phyloP scores from a whole-genome alignment of 768 basidiomycete genomes.

The Lactarius tabidus region DNA sequence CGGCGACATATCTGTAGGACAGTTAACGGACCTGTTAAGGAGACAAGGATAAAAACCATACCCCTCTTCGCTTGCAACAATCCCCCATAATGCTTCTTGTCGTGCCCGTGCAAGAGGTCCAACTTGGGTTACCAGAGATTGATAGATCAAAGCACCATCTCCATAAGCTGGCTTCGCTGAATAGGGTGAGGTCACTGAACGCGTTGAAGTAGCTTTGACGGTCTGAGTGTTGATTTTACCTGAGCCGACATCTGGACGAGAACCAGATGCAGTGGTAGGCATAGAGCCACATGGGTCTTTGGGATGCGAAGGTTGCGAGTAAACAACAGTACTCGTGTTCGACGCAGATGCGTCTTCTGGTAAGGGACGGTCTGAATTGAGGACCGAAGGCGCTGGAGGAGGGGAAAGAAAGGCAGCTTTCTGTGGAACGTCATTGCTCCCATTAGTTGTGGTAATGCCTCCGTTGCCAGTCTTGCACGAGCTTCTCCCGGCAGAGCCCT shows the following conservation, averaged over 20 bases:
- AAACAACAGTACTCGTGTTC: conserved; percentile 65
- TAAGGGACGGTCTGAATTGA: conserved; percentile 46
- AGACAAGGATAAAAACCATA: conserved; percentile 36
- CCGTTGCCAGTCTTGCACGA: conserved; percentile 41
- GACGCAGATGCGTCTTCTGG: conserved; percentile 43
- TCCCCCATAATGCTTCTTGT: conserved; percentile 96
- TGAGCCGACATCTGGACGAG: conserved; percentile 56
- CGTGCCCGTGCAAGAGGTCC: conserved; percentile 92
- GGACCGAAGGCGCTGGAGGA: conserved; percentile 57
- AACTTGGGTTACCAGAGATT: conserved; percentile 81
- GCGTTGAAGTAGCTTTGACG: conserved; percentile 53
- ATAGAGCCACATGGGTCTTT: conserved; percentile 68
- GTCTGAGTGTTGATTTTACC: conserved; percentile 42
- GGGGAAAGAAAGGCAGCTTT: conserved; percentile 88
- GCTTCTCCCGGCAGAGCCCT: conserved; percentile 34
- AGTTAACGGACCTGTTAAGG: background rate
- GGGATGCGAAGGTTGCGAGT: conserved; percentile 70
- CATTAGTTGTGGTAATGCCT: conserved; percentile 30
- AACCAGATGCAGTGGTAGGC: conserved; percentile 54
- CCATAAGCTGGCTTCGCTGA: conserved; percentile 40
- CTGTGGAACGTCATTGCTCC: conserved; percentile 56
- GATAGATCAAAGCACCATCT: conserved; percentile 49
- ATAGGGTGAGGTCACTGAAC: conserved; percentile 60
- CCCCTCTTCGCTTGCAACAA: conserved; percentile 95
- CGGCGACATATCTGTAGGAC: conserved; percentile 76